Conservation (phyloP, 1,284 basidiomycete genomes). For the Microbotryum intermedium region DNA sequence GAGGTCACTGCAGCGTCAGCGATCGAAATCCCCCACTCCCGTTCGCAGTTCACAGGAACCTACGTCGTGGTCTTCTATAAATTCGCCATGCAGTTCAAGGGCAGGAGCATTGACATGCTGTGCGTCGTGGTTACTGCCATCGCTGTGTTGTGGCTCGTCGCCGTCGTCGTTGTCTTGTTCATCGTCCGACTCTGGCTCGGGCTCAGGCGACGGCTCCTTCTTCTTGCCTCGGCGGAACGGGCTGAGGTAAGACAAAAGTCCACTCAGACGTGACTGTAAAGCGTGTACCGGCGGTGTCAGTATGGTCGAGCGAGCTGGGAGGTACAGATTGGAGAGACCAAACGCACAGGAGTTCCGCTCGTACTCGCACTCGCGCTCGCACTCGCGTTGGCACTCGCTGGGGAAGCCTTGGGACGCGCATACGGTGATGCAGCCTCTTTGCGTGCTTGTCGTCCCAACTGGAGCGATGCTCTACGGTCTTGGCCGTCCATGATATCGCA, state of each 20-base stretch:
- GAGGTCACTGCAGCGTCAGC: neutral
- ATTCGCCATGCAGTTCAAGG: conserved; percentile 5
- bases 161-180: neutral
- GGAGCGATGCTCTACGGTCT: neutral
- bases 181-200: neutral
- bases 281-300: neutral
- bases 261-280: conserved; percentile 1
- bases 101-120: conserved; percentile 1
- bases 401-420: neutral
- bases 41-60: neutral
- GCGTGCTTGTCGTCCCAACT: neutral
- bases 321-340: neutral
- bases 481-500: neutral
- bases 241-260: conserved; percentile 1
- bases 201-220: neutral
- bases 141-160: neutral
- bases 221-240: conserved; percentile 1
- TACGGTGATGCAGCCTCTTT: conserved; percentile 1
- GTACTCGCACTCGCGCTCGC: neutral
- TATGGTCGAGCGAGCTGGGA: neutral
- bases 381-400: neutral
- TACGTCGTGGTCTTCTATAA: neutral
- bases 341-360: neutral
- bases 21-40: neutral
- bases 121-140: neutral